Base-by-base conservation (phyloP, 164 flowering plant genomes). In the Dillenia suffruticosa region DNA sequence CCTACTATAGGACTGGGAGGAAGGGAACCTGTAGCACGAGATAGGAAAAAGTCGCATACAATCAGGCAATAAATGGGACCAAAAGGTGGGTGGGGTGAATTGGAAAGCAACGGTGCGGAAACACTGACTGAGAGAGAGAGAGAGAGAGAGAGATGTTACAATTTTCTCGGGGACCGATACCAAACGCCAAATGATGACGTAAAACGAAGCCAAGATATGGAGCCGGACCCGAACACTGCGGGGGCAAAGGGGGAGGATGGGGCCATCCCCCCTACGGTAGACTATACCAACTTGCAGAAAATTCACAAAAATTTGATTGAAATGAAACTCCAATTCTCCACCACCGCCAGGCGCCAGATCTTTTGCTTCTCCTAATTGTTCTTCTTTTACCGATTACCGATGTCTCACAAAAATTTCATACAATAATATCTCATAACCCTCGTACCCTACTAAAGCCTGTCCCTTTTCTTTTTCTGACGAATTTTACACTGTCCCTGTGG, bases 281-380 rank as follows among this genome's bases (percentile, higher is more conserved):
- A 32, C 7, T 4, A 32, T 32, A 32, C 40, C 4, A 32, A 6
- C 5, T 32, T 32, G 40, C 40, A 32, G 6, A 32, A 32, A 32
- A 32, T 6, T 32, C 40, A 5, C 26, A 46, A 44, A 61, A 54
- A 58, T 22, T 49, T 47, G 62, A 51, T 43, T 59, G 72, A 72
- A 70, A 68, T 76, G 76, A 70, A 51, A 58, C 46, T 58, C 66
- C 64, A 49, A 56, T 59, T 53, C 54, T 53, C 12, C 12, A 13
- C 46, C 16, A 65, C 63, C 70, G 71, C 57, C 62, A 67, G 67
- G 63, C 70, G 71, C 57, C 62, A 67, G 67, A 75, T 72, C 77
- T 70, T 78, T 72, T 75, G 77, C 79, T 68, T 75, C 66, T 15
- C 16, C 46, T 32, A 8, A 8, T 24, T 46, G 13, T 54, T 12